These are phyloP conservation scores for Kuraishia floccosa DNA, from an alignment of 805 yeast species.

Conservation along the genomic window DNA sequence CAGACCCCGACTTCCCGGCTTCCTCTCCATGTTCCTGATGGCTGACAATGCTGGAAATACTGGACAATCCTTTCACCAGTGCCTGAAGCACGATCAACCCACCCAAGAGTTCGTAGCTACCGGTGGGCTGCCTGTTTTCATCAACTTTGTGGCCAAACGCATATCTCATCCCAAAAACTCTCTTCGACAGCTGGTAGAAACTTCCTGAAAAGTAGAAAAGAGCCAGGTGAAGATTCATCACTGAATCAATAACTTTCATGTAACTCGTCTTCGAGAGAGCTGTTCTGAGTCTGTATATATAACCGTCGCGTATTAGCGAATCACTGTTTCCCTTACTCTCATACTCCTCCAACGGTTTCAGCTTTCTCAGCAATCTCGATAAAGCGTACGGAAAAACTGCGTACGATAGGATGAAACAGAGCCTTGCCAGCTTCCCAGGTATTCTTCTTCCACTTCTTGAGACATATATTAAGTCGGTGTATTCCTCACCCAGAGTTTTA, in stretches of 20 bases:
- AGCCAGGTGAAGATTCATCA: conserved; percentile 66
- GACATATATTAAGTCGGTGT: conserved; percentile 71
- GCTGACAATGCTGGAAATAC: no score
- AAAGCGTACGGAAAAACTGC: conserved; percentile 52
- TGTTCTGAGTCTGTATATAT: conserved; percentile 6
- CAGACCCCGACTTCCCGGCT: no score
- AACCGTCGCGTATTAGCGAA: no score
- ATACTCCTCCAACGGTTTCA: conserved; percentile 7
- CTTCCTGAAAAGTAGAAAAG: conserved; percentile 75
- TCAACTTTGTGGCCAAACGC: conserved; percentile 56
- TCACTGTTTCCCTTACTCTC: conserved; percentile 3
- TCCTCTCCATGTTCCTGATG: no score
- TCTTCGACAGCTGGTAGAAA: conserved; percentile 67
- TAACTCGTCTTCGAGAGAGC: conserved; percentile 21
- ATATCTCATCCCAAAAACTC: conserved; percentile 73
- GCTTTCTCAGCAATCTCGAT: conserved; percentile 12
- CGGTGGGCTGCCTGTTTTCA: conserved; percentile 25
- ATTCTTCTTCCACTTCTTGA: conserved; percentile 36
- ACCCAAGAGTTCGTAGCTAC: conserved; percentile 72
- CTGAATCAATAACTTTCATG: conserved; percentile 33
- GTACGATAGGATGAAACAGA: conserved; percentile 50
- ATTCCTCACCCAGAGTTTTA: conserved; percentile 89
- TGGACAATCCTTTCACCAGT: conserved; percentile 25
- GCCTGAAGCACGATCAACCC: conserved; percentile 44
- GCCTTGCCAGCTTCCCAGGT: conserved; percentile 31